phyloP scores from a whole-genome alignment of 1,284 basidiomycete species.

The Naganishia liquefaciens region DNA sequence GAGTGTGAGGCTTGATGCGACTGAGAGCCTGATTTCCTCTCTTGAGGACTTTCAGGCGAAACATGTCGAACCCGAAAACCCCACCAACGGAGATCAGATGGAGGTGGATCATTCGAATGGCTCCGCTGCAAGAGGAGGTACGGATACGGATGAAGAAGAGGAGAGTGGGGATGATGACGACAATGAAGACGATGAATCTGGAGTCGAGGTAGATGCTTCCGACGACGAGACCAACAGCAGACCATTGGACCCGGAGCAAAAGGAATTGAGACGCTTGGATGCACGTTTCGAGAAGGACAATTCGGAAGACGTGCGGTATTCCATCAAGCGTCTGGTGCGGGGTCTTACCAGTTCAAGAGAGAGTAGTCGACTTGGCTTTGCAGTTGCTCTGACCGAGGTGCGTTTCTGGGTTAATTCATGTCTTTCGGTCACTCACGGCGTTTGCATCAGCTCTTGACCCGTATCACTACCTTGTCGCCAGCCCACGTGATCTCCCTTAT shows the following conservation, averaged over 20 bases:
- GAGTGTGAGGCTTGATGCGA: constrained; percentile 78
- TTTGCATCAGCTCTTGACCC: constrained; percentile 68
- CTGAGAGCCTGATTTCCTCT: constrained; percentile 75
- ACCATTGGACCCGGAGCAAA: constrained; percentile 46
- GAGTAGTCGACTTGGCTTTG: constrained; percentile 89
- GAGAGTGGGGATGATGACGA: constrained; percentile 58
- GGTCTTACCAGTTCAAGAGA: constrained; percentile 90
- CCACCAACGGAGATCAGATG: constrained; percentile 50
- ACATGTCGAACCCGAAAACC: constrained; percentile 18
- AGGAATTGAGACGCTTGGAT: constrained; percentile 50
- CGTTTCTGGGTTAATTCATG: constrained; percentile 43
- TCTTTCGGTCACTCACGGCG: constrained; percentile 11
- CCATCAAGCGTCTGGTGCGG: constrained; percentile 76
- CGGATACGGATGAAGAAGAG: constrained; percentile 38
- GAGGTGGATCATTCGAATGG: constrained; percentile 41
- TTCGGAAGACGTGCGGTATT: constrained; percentile 85
- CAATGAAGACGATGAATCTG: constrained; percentile 58
- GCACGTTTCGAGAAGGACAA: constrained; percentile 61
- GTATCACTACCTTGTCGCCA: constrained; percentile 75
- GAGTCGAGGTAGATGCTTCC: constrained; percentile 50
- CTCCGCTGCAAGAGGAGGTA: constrained; percentile 40
- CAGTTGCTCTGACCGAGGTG: constrained; percentile 92
- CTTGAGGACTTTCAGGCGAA: constrained; percentile 77
- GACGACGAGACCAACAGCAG: constrained; percentile 55
- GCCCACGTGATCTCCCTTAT: constrained; percentile 73